Evolutionary conservation across 2,329 filamentous ascomycete genomes (phyloP).

Genomic region (Ophiostoma quercus): DNA sequence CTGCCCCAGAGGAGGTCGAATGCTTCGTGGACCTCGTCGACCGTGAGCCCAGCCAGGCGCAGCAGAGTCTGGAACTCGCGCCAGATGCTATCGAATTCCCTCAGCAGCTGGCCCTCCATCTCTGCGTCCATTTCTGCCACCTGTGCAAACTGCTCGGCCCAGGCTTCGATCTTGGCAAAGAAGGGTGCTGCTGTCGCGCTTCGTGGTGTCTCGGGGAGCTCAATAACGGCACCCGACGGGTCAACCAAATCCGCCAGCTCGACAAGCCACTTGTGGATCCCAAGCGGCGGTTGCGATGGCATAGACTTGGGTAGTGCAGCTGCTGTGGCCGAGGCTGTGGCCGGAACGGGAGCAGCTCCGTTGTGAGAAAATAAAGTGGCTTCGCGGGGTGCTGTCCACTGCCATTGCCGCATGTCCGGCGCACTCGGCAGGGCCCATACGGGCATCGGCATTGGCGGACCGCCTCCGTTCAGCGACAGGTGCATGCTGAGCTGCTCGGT

Average conservation of each 20-base stretch:
- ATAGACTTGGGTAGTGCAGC: not conserved
- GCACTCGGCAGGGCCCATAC: slow-evolving; percentile 46
- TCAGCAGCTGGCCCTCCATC: not conserved
- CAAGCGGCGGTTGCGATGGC: slow-evolving; percentile 1
- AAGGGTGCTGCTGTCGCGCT: slow-evolving; percentile 17
- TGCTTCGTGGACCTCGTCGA: slow-evolving; percentile 20
- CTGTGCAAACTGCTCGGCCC: not conserved
- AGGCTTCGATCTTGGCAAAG: slow-evolving; percentile 21
- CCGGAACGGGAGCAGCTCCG: slow-evolving; percentile 9
- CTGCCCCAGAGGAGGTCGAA: slow-evolving; percentile 20
- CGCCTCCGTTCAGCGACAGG: slow-evolving; percentile 25
- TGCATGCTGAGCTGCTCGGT: slow-evolving; percentile 45
- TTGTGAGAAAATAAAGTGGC: slow-evolving; percentile 23
- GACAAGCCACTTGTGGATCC: slow-evolving; percentile 25
- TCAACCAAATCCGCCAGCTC: slow-evolving; percentile 13
- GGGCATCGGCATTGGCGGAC: slow-evolving; percentile 27
- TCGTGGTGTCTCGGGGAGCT: slow-evolving; percentile 8
- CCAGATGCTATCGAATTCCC: slow-evolving; percentile 21
- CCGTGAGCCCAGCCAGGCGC: slow-evolving; percentile 22
- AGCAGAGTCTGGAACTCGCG: slow-evolving; percentile 24
- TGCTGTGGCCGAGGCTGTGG: not conserved
- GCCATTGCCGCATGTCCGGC: slow-evolving; percentile 44
- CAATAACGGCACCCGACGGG: not conserved
- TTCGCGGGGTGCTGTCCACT: slow-evolving; percentile 47
- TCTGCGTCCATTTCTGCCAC: not conserved